Evolutionary conservation across 139 green algal species (phyloP).

Genomic region (Picochlorum sp.): DNA sequence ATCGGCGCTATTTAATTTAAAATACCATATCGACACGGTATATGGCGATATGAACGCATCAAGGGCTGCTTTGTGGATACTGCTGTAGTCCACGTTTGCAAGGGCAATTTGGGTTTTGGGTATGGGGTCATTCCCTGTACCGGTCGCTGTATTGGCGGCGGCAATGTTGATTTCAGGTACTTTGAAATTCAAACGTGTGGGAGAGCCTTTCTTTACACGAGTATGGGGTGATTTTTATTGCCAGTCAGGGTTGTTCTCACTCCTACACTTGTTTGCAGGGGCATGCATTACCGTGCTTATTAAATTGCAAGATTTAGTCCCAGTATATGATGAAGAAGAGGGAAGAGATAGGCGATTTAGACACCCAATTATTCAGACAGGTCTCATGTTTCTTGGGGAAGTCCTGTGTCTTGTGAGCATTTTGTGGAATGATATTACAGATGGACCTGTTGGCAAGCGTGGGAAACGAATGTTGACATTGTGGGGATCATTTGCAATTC

Average conservation of each 20-base stretch:
- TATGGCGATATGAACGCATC: too few relatives aligned
- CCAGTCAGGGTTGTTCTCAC: too few relatives aligned
- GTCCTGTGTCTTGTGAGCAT: slow-evolving; percentile 42
- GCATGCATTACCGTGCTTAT: slow-evolving; percentile 76
- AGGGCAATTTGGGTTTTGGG: too few relatives aligned
- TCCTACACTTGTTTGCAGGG: slow-evolving; percentile 20
- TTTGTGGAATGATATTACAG: background rate
- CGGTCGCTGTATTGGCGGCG: slow-evolving; percentile 13
- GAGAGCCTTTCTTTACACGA: too few relatives aligned
- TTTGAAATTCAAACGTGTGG: too few relatives aligned
- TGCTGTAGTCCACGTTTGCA: too few relatives aligned
- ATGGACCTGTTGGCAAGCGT: background rate
- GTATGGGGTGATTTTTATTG: too few relatives aligned
- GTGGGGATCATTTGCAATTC: slow-evolving; percentile 52
- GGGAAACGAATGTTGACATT: background rate
- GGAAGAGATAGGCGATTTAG: slow-evolving; percentile 50
- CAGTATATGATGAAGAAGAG: slow-evolving; percentile 33
- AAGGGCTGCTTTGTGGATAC: too few relatives aligned
- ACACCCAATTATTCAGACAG: slow-evolving; percentile 64
- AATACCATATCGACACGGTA: too few relatives aligned
- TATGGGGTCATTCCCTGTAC: background rate
- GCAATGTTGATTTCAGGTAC: slow-evolving; percentile 34
- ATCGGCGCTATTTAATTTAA: too few relatives aligned
- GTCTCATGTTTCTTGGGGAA: slow-evolving; percentile 73
- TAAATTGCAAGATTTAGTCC: slow-evolving; percentile 70